Evolutionary conservation across 2,329 filamentous ascomycete species (phyloP).

Genomic region (Akanthomyces uredinophilus): DNA sequence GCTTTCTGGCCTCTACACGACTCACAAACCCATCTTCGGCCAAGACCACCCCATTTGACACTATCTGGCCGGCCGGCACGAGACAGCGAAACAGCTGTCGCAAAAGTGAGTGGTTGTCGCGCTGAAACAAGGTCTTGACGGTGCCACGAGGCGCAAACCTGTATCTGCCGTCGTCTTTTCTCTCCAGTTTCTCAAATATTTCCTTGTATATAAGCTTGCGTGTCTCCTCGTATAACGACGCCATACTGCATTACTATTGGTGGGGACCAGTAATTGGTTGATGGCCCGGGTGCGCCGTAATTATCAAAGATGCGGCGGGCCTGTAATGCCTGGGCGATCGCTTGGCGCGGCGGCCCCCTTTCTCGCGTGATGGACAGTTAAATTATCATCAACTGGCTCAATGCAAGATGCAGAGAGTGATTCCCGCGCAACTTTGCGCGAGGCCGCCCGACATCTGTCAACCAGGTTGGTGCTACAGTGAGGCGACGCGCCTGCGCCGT

Average conservation of each 20-base stretch:
- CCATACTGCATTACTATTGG: not conserved
- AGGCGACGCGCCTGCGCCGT: not conserved
- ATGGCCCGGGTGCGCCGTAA: not conserved
- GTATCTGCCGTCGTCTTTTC: constrained; percentile 19
- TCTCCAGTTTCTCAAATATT: constrained; percentile 18
- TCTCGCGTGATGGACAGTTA: not conserved
- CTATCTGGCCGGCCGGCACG: not conserved
- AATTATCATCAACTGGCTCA: not conserved
- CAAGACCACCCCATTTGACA: not conserved
- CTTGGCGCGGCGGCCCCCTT: not conserved
- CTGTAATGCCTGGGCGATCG: not conserved
- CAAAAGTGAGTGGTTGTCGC: constrained; percentile 16
- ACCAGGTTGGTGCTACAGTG: not conserved
- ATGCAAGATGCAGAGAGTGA: not conserved
- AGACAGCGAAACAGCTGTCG: constrained; percentile 19
- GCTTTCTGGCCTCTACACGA: constrained; percentile 22
- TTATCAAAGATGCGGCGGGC: too few species aligned
- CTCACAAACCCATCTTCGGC: constrained; percentile 19
- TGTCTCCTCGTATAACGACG: not conserved
- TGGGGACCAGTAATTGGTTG: not conserved
- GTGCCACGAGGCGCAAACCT: constrained; percentile 22
- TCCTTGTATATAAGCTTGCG: not conserved
- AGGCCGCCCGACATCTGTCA: not conserved
- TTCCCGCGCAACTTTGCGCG: not conserved
- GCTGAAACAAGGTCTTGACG: constrained; percentile 17